Conservation (phyloP, 345 rosid species). For the Atalantia buxifolia region DNA sequence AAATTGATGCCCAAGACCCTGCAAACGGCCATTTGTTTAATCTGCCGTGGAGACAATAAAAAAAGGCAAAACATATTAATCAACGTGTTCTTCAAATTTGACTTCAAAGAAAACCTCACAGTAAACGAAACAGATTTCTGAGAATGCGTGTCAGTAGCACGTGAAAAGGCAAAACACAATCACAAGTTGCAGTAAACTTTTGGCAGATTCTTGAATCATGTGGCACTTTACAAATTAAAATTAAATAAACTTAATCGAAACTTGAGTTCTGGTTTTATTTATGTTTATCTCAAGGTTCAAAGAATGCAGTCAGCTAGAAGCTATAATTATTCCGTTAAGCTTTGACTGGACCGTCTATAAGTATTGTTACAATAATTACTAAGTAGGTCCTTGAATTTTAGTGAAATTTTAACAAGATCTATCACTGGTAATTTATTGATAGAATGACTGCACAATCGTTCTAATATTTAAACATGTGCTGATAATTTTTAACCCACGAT, state of each 20-base stretch:
- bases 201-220: not conserved
- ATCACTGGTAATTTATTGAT: not conserved
- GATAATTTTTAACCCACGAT: not conserved
- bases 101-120: too few species aligned
- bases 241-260: not conserved
- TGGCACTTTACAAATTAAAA: not conserved
- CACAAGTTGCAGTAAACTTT: not conserved
- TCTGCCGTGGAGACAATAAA: not conserved
- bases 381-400: not conserved
- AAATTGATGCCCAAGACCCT: not conserved
- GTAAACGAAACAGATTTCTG: not conserved
- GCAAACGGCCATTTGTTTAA: not conserved
- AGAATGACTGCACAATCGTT: too few species aligned
- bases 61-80: not conserved
- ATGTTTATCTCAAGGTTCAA: not conserved
- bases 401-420: not conserved
- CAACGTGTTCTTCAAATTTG: not conserved
- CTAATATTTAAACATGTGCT: not conserved
- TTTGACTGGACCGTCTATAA: not conserved
- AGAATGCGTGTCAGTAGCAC: not conserved
- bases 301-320: not conserved
- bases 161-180: constrained; percentile 1
- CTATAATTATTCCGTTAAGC: not conserved
- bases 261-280: not conserved
- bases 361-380: too few species aligned